These are phyloP conservation scores for Trichophyton schoenleinii DNA, from an alignment of 2,329 filamentous ascomycete species.

Conservation along the genomic window DNA sequence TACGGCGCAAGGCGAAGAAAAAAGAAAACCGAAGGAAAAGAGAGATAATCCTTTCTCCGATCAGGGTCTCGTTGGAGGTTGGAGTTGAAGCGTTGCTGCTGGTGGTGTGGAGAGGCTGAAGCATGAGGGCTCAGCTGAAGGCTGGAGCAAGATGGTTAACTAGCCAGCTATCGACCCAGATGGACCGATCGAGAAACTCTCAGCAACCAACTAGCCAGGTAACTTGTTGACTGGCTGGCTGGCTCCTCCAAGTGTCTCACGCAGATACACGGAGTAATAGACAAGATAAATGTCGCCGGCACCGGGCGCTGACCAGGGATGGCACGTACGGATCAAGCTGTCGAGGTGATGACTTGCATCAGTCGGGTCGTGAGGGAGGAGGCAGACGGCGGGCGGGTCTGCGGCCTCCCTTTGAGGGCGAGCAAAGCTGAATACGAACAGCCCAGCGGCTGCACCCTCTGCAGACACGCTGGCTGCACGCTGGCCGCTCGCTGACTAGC, in stretches of 20 bases:
- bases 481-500: too few species aligned
- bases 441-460: background rate
- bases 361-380: background rate
- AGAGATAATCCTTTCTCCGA: background rate
- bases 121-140: background rate
- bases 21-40: background rate
- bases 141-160: background rate
- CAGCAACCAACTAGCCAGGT: background rate
- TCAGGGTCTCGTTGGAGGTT: background rate
- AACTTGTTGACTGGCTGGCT: too few species aligned
- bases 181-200: background rate
- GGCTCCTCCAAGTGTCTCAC: too few species aligned
- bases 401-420: background rate
- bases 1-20: background rate
- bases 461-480: too few species aligned
- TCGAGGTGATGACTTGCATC: background rate
- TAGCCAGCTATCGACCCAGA: too few species aligned
- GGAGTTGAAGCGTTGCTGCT: background rate
- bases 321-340: background rate
- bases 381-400: background rate
- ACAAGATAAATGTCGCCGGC: too few species aligned
- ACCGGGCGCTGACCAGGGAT: background rate
- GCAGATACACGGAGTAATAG: too few species aligned
- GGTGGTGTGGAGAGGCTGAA: constrained; percentile 1
- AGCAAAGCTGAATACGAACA: background rate